Conservation (phyloP, 768 basidiomycete genomes). For the Mycena vulgaris region DNA sequence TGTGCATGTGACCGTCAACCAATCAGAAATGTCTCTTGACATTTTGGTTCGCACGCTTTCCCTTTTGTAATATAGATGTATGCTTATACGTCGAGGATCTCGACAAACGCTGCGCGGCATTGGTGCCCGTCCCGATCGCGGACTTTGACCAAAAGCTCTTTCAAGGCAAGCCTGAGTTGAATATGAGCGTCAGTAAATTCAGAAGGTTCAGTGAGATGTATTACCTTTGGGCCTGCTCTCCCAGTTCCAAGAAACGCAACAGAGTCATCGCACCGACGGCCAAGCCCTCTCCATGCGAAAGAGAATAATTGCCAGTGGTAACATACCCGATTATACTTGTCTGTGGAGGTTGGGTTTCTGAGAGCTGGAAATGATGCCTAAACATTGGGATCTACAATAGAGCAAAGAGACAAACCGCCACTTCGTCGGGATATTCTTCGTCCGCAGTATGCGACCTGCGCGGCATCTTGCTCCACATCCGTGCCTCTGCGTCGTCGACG, state of each 20-base stretch:
- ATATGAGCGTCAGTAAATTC: too few species aligned
- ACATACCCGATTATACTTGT: slow-evolving; percentile 82
- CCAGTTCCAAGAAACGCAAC: slow-evolving; percentile 63
- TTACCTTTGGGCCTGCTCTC: slow-evolving; percentile 63
- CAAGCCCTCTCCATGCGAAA: slow-evolving; percentile 82
- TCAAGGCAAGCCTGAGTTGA: slow-evolving; percentile 39
- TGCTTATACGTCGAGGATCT: slow-evolving; percentile 43
- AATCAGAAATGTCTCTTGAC: too few species aligned
- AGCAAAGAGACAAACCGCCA: slow-evolving; percentile 40
- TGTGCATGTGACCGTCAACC: too few species aligned
- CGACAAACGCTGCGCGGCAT: slow-evolving; percentile 67
- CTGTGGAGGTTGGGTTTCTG: slow-evolving; percentile 57
- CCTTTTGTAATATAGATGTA: too few species aligned
- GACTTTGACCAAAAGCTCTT: slow-evolving; percentile 70
- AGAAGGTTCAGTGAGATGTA: too few species aligned
- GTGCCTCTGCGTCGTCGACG: slow-evolving; percentile 68
- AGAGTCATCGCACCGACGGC: slow-evolving; percentile 85
- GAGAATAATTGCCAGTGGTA: slow-evolving; percentile 87
- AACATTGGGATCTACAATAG: neutral
- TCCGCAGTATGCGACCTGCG: slow-evolving; percentile 29
- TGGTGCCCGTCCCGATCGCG: slow-evolving; percentile 71
- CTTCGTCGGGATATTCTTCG: slow-evolving; percentile 43
- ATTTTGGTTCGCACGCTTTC: too few species aligned
- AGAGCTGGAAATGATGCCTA: slow-evolving; percentile 55
- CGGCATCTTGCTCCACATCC: slow-evolving; percentile 60